Evolutionary conservation across 2,329 filamentous ascomycete species (phyloP).

Genomic region (Cryphonectria radicalis): DNA sequence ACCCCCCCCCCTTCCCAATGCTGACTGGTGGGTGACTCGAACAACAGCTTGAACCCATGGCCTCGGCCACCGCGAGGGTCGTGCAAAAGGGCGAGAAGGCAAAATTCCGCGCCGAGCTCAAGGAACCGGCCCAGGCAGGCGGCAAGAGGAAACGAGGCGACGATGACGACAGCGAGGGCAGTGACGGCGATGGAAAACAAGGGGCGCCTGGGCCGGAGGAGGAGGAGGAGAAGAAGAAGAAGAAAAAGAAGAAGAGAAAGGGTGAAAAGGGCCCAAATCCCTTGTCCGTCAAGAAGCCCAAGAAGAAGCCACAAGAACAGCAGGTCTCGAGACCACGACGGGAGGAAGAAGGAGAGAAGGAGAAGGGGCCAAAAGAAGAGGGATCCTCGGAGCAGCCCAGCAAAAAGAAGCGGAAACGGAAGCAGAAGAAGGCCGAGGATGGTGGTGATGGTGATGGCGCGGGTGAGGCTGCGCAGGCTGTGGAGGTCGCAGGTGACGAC

Average conservation of each 20-base stretch:
- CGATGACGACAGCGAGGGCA: conserved; percentile 41
- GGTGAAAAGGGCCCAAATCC: conserved; percentile 41
- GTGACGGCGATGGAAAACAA: conserved; percentile 32
- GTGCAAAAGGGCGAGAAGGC: conserved; percentile 71
- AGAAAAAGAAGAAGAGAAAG: conserved; percentile 40
- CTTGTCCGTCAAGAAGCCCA: conserved; percentile 37
- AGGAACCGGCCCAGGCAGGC: conserved; percentile 40
- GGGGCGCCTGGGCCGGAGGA: conserved; percentile 33
- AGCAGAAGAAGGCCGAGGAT: conserved; percentile 36
- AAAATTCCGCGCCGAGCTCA: conserved; percentile 75
- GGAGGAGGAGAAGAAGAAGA: conserved; percentile 42
- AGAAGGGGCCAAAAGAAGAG: conserved; percentile 29
- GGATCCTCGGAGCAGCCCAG: conserved; percentile 33
- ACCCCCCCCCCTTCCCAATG: too few species aligned
- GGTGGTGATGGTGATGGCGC: conserved; percentile 30
- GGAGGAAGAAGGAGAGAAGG: conserved; percentile 17
- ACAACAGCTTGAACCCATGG: conserved; percentile 65
- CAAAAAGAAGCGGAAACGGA: conserved; percentile 45
- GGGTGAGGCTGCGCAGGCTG: conserved; percentile 28
- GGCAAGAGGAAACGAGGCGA: conserved; percentile 56
- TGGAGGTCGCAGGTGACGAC: conserved; percentile 10
- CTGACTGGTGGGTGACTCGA: not conserved
- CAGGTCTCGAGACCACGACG: conserved; percentile 1
- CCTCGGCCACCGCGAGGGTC: conserved; percentile 64
- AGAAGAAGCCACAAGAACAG: conserved; percentile 12